Evolutionary conservation across 257 asterid species (phyloP), one percentile per base, ranked within the genome.

Genomic region (Nicotiana benthamiana): DNA sequence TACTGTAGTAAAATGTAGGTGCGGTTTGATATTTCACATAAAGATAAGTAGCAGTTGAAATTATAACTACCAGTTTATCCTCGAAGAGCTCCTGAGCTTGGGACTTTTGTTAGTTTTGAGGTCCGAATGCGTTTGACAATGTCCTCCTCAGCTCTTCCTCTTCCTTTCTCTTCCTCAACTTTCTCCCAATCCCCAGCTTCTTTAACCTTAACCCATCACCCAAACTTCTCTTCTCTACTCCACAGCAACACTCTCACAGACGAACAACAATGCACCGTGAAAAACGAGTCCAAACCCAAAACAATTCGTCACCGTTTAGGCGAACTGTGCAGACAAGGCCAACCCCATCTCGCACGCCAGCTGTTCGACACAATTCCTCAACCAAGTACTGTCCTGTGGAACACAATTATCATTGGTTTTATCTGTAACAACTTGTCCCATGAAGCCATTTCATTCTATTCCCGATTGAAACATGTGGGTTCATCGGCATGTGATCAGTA

Each of bases 301-400:
- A 93, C 98, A 27, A 92, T 95, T 79, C 92, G 99, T 3, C 92
- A 87, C 81, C 94, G 98, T 18, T 81, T 95, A 78, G 91, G 97
- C 70, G 86, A 91, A 84, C 88, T 91, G n/a, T 95, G 99, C 83
- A 66, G 83, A 83, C 81, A 91, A 66, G 98, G 96, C 74, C 85
- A 91, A 51, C 53, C 88, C 76, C 83, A 82, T 15, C 85, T 91
- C 30, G 98, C 97, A 13, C 92, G 97, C 84, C 94, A 95, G 80
- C 86, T 93, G 87, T 91, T 95, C 91, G 97, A 93, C 82, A 84
- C 89, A 82, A 92, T 93, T 90, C 97, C 98, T 18, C 88, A 89
- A 72, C 99, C 98, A 63, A 87, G 93, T 11, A 90, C 96, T 70
- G 97, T 95, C 4, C 89, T 93, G n/a, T 93, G 97, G 96, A 95